Base-by-base conservation (phyloP, 2,329 filamentous ascomycete species). In the Chrysoporthe deuterocubensis region DNA sequence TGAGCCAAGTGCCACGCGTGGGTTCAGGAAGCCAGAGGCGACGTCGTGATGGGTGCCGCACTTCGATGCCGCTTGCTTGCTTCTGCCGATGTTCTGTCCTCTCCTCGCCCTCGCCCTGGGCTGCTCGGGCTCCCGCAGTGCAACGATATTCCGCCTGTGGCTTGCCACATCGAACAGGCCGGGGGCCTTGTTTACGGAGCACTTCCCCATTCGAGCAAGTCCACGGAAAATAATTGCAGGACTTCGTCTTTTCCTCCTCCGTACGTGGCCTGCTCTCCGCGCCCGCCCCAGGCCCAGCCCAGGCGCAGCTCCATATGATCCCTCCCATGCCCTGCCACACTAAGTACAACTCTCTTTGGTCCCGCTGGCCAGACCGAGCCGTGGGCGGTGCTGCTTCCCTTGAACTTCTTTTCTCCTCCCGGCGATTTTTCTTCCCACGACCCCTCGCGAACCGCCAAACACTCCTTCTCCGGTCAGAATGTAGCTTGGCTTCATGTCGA, bases 401-500 rank as follows among this genome's bases (percentile, higher is more conserved):
- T 18, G n/a, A n/a, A 9, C 18, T 7, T 48, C n/a, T 5, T 16
- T n/a, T 18, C 44, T n/a, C 44, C 16, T n/a, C 44, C 16, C 9
- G n/a, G n/a, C 14, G 2, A 8, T 6, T 11, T 48, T 21, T 44
- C 21, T 44, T 9, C 8, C 42, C 18, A 32, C 59, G 13, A 18
- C 11, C 14, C 21, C 43, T 2, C 59, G 14, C 43, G n/a, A 18
- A 26, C 16, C 21, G 8, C 18, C 57, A 40, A 40, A 21, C n/a
- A 40, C 40, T 48, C 6, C 5, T 13, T 34, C 21, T 37, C 21
- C 43, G 42, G 54, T 32, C 67, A 67, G 37, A 46, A 62, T 60
- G 37, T 62, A 60, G 48, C 52, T 62, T 67, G 66, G 62, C 21
- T 21, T 11, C 62, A 18, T 11, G 16, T 58, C 66, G 21, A 61